These are phyloP conservation scores for Alnus glutinosa DNA, from an alignment of 306 rosid genomes.

Conservation along the genomic window DNA sequence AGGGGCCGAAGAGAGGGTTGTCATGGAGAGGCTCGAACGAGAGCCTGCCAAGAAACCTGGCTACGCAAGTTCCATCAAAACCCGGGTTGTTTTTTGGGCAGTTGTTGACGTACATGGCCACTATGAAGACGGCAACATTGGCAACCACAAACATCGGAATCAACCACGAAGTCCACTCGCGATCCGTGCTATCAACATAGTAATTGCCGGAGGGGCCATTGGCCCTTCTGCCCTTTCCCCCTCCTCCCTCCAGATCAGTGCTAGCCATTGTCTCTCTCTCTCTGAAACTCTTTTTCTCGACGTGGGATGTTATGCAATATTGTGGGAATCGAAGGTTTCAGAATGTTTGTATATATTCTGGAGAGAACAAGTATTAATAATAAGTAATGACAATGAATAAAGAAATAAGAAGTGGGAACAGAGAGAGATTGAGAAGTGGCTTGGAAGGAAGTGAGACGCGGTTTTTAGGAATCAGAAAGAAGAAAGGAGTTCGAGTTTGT, in stretches of 20 bases:
- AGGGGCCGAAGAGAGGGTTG: constrained; percentile 85
- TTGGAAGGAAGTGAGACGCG: constrained; percentile 27
- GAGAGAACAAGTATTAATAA: neutral
- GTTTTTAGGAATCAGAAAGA: neutral
- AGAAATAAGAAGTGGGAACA: neutral
- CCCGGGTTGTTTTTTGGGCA: constrained; percentile 55
- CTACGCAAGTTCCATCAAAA: constrained; percentile 51
- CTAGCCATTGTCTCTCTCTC: constrained; percentile 38
- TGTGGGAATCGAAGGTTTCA: neutral
- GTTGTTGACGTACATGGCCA: constrained; percentile 67
- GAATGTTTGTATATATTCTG: neutral
- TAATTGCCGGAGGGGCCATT: constrained; percentile 28
- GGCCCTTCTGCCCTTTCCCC: constrained; percentile 36
- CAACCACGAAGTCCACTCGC: constrained; percentile 82
- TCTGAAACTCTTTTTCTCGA: neutral
- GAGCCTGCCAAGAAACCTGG: constrained; percentile 53
- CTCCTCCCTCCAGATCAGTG: constrained; percentile 66
- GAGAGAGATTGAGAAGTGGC: constrained; percentile 28
- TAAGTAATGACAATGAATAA: neutral
- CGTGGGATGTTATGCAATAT: neutral
- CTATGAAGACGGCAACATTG: constrained; percentile 58
- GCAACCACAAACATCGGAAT: constrained; percentile 66
- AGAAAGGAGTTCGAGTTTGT: no score
- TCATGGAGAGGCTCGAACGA: constrained; percentile 76
- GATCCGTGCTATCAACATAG: constrained; percentile 40